phyloP scores from a whole-genome alignment of 2,329 filamentous ascomycete genomes.

The Dendryphion nanum region DNA sequence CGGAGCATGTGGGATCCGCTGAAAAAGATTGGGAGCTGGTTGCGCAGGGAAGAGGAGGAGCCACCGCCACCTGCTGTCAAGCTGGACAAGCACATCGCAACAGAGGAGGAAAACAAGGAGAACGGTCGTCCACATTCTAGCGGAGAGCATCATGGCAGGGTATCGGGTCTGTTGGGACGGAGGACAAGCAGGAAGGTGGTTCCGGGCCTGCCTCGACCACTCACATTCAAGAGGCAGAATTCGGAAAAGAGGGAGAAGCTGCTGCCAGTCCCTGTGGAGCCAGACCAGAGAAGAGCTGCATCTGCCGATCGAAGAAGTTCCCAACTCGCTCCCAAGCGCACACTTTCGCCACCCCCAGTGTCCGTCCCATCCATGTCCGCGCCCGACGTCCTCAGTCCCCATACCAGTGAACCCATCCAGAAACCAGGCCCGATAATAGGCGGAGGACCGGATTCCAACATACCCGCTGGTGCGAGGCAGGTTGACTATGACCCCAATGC shows the following conservation, averaged over 20 bases:
- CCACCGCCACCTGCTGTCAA: slow-evolving; percentile 11
- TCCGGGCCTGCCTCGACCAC: slow-evolving; percentile 71
- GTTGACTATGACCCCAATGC: slow-evolving; percentile 30
- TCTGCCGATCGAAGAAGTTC: slow-evolving; percentile 68
- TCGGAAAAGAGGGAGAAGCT: slow-evolving; percentile 77
- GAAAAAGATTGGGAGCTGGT: slow-evolving; percentile 42
- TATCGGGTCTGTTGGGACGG: slow-evolving; percentile 21
- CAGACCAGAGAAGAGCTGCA: slow-evolving; percentile 70
- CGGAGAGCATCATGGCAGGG: slow-evolving; percentile 20
- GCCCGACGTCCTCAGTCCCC: slow-evolving; percentile 37
- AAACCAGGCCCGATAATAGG: slow-evolving; percentile 27
- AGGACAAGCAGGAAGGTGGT: slow-evolving; percentile 60
- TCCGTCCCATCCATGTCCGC: slow-evolving; percentile 40
- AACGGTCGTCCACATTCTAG: slow-evolving; percentile 34
- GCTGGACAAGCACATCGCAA: slow-evolving; percentile 6
- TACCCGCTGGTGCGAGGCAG: slow-evolving; percentile 34
- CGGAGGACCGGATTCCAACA: slow-evolving; percentile 30
- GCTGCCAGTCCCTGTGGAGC: slow-evolving; percentile 61
- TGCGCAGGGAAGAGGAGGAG: slow-evolving; percentile 40
- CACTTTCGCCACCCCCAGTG: slow-evolving; percentile 40
- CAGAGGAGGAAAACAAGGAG: slow-evolving; percentile 30
- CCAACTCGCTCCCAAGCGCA: slow-evolving; percentile 52
- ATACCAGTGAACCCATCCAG: slow-evolving; percentile 22
- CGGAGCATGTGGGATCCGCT: slow-evolving; percentile 38
- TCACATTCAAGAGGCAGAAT: slow-evolving; percentile 79